Evolutionary conservation across 2,329 filamentous ascomycete species (phyloP), one percentile per base, ranked within the genome.

Genomic region (Pyrenophora teres): DNA sequence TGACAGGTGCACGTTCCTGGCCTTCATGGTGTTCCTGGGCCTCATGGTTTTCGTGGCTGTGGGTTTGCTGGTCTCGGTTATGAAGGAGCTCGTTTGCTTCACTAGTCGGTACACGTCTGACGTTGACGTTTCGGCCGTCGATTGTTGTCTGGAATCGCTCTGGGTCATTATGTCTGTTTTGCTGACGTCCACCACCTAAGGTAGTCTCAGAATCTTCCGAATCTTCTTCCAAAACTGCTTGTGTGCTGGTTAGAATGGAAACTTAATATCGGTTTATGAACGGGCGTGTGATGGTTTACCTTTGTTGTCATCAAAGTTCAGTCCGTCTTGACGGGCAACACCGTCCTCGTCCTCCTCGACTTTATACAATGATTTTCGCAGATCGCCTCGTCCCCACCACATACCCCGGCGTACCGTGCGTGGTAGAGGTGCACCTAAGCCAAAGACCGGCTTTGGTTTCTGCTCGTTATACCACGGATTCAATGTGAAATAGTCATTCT

Each of bases 381-480:
- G 76, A 55, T 61, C 80, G 69, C 59, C 75, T 69, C 36, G 76
- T 71, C 60, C 78, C 71, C 72, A 64, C 52, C 59, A 60, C 81
- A 83, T 83, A 9, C 80, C 80, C 16, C 77, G 72, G 32, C 81
- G 74, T 45, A 83, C 73, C 0, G 83, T 80, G 54, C 80, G 80
- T 27, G 81, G 81, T 21, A 83, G 63, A 6, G 81, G 80, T 57
- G 81, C 80, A 3, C 79, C 80, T 44, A 83, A 64, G 65, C 79
- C 77, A 76, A 81, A 83, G 40, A 83, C 77, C 1, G 81, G 81
- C 48, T 79, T 77, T 13, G 80, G 78, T 6, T 72, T 68, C 3
- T 80, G 74, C 47, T 82, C 78, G 27, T 81, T 80, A 52, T 83
- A 83, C 25, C 79, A 76, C 2, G 81, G 81, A 44, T 84, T 83